Conservation (phyloP, 2,329 filamentous ascomycete species). For the Botryosphaeria dothidea region DNA sequence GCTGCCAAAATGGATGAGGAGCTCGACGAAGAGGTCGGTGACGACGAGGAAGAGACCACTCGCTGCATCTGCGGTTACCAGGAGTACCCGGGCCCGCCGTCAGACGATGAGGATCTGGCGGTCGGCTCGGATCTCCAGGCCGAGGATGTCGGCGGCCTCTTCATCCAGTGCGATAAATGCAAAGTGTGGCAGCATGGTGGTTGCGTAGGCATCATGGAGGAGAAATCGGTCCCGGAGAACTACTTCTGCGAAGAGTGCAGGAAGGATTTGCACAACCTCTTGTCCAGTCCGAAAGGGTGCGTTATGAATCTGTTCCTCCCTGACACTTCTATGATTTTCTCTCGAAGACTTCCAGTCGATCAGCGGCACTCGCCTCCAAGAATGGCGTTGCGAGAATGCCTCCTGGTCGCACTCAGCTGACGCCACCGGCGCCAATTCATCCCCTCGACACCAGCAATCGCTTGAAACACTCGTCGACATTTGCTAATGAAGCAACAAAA, state of each 20-base stretch:
- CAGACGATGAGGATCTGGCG: slow-evolving; percentile 55
- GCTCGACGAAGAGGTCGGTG: slow-evolving; percentile 63
- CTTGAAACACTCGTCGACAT: background rate
- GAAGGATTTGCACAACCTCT: slow-evolving; percentile 86
- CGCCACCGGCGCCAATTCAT: slow-evolving; percentile 20
- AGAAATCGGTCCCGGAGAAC: slow-evolving; percentile 81
- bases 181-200: slow-evolving; percentile 99
- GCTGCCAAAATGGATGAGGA: slow-evolving; percentile 44
- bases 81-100: slow-evolving; percentile 83
- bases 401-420: slow-evolving; percentile 3
- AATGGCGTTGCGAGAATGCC: background rate
- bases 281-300: slow-evolving; percentile 81
- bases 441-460: background rate
- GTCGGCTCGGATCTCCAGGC: slow-evolving; percentile 48
- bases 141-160: slow-evolving; percentile 90
- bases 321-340: background rate
- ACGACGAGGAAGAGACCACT: slow-evolving; percentile 86
- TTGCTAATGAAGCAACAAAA: background rate
- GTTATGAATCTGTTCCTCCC: slow-evolving; percentile 33
- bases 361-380: background rate
- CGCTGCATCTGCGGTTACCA: slow-evolving; percentile 92
- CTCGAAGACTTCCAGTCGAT: background rate
- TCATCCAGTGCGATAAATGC: slow-evolving; percentile 95
- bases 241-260: slow-evolving; percentile 97
- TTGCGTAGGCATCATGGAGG: slow-evolving; percentile 95